Conservation (phyloP, 345 rosid species). For the Eucalyptus marginata region DNA sequence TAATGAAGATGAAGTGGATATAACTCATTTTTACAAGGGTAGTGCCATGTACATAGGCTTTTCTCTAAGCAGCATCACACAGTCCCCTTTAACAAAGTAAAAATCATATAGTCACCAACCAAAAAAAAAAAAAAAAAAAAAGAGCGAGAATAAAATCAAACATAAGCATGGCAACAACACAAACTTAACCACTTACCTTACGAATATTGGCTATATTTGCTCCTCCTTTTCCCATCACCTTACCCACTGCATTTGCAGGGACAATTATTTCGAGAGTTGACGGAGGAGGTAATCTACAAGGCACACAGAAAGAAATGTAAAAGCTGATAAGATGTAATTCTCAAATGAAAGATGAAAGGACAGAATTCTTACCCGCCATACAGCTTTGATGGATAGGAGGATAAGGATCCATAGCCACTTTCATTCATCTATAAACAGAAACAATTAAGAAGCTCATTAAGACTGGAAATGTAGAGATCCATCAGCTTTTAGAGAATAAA, state of each 20-base stretch:
- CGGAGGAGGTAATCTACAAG: conserved; percentile 42
- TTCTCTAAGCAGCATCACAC: background rate
- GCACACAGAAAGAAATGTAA: background rate
- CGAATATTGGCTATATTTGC: conserved; percentile 78
- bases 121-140: background rate
- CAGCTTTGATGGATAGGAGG: conserved; percentile 61
- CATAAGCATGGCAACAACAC: background rate
- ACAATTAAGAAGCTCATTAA: background rate
- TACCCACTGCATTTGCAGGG: conserved; percentile 80
- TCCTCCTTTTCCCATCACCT: conserved; percentile 93
- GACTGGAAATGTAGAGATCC: background rate
- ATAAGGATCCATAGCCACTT: conserved; percentile 47
- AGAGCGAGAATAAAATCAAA: background rate
- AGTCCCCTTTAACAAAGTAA: background rate
- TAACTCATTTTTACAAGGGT: background rate
- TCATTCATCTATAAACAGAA: conserved; percentile 37
- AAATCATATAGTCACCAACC: background rate
- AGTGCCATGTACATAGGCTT: background rate
- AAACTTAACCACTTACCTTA: conserved; percentile 35
- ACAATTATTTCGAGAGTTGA: conserved; percentile 63
- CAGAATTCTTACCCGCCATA: conserved; percentile 60
- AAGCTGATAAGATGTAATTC: background rate
- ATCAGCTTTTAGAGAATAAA: background rate
- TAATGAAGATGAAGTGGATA: background rate
- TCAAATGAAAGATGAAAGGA: background rate